phyloP scores from a whole-genome alignment of 345 rosid species.

The Bruguiera gymnorhiza region DNA sequence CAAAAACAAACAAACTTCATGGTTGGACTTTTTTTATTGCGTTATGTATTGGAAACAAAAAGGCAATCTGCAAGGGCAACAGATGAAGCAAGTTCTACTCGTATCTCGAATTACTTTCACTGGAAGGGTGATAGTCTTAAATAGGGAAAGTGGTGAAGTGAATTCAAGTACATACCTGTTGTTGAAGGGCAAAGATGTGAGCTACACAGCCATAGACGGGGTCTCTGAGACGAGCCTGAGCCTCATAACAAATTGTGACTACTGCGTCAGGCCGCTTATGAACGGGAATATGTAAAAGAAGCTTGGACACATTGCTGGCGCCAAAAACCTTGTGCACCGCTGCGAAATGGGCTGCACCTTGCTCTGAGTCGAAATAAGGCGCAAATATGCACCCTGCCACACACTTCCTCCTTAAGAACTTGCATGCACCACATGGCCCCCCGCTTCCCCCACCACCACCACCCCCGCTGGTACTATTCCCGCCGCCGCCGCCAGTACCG shows the following conservation, averaged over 20 bases:
- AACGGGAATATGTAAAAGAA: constrained; percentile 26
- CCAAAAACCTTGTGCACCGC: constrained; percentile 39
- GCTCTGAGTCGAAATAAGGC: constrained; percentile 35
- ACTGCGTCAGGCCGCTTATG: constrained; percentile 26
- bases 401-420: constrained; percentile 34
- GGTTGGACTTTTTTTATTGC: not conserved
- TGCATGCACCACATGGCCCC: constrained; percentile 37
- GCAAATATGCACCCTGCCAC: constrained; percentile 35
- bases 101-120: too few relatives aligned
- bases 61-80: not conserved
- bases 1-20: not conserved
- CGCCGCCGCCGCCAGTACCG: constrained; percentile 29
- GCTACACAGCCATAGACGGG: constrained; percentile 36
- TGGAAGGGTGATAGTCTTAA: too few relatives aligned
- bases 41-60: not conserved
- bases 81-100: not conserved
- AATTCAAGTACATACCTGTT: constrained; percentile 18
- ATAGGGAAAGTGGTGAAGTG: not conserved
- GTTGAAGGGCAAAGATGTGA: constrained; percentile 35
- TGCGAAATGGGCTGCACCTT: constrained; percentile 36
- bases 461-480: constrained; percentile 7
- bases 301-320: constrained; percentile 33
- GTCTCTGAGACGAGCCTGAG: constrained; percentile 29
- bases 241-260: constrained; percentile 31
- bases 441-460: not conserved